These are phyloP conservation scores for Macaranga tanarius DNA, from an alignment of 441 rosid species.

Conservation along the genomic window DNA sequence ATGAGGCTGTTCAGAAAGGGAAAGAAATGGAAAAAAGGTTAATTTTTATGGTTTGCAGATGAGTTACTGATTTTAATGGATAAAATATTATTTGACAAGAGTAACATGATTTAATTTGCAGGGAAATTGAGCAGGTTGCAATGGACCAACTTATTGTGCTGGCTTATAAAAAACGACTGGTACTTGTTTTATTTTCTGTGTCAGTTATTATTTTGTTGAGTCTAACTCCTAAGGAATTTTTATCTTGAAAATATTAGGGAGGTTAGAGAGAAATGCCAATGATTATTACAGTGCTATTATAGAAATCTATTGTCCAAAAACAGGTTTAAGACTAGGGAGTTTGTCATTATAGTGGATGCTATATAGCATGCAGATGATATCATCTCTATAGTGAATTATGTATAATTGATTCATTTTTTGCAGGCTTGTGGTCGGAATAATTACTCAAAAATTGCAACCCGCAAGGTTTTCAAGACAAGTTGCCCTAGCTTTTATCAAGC, in stretches of 20 bases:
- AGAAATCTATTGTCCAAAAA: background rate
- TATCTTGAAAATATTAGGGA: slow-evolving; percentile 4
- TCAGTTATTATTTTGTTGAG: slow-evolving; percentile 5
- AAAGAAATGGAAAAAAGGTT: slow-evolving; percentile 65
- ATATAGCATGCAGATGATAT: background rate
- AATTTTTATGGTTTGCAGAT: slow-evolving; percentile 28
- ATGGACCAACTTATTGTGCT: slow-evolving; percentile 84
- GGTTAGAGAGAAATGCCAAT: background rate
- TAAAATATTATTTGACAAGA: slow-evolving; percentile 20
- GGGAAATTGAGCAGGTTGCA: slow-evolving; percentile 68
- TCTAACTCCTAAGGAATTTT: background rate
- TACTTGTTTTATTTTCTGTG: slow-evolving; percentile 30
- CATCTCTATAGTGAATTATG: slow-evolving; percentile 5
- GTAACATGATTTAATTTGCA: slow-evolving; percentile 39
- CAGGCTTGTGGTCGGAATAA: slow-evolving; percentile 79
- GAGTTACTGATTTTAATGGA: slow-evolving; percentile 8
- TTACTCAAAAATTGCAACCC: slow-evolving; percentile 49
- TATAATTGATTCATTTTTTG: slow-evolving; percentile 15
- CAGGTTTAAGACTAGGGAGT: background rate
- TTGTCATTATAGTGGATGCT: background rate
- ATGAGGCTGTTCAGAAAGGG: slow-evolving; percentile 47
- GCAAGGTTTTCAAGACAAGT: slow-evolving; percentile 77
- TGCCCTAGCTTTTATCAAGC: slow-evolving; percentile 67
- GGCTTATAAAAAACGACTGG: slow-evolving; percentile 83
- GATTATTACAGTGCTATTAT: background rate